Base-by-base conservation (phyloP, 108 stramenopile species). In the Parmales sp. region DNA sequence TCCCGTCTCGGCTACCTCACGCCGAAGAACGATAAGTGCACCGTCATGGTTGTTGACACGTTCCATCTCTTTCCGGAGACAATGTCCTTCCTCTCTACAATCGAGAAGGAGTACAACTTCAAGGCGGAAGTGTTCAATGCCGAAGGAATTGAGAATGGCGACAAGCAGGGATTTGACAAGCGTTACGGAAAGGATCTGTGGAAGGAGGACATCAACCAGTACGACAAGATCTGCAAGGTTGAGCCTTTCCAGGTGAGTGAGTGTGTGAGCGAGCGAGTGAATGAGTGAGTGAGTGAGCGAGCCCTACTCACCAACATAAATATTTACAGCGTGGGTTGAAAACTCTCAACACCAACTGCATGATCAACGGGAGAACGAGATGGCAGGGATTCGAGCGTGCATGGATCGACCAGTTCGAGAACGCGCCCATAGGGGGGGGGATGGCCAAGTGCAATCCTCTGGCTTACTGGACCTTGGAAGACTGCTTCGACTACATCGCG, bases 301-400 rank as follows among this genome's bases (percentile, higher is more conserved):
- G n/a, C n/a, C n/a, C n/a, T n/a, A n/a, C n/a, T n/a, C n/a, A n/a
- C n/a, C n/a, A n/a, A n/a, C n/a, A n/a, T n/a, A n/a, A n/a, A n/a
- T n/a, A n/a, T n/a, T n/a, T n/a, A n/a, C n/a, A n/a, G n/a, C 84
- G 95, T 37, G 95, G 93, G 23, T 85, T 96, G 44, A 93, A 93
- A 85, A 94, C 93, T 22, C 73, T 86, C 23, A 82, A 92, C 28
- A 94, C 92, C 38, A 85, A 94, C 81, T 91, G 89, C 70, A 94
- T 94, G 95, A 93, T 96, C 85, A 96, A 96, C 74, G 95, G 95
- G 39, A 90, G 95, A 60, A 90, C 94, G 31, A 73, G 95, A 66
- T 94, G 94, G 91, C 95, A 97, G 80, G 95, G 95, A 74, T 86
- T 88, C 70, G 95, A 97, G 81, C 88, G 95, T 69, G 95, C 91